A percentile compares a stretch with the other conserved stretches of the same genome.
phyloP scores from a whole-genome alignment of 2,329 filamentous ascomycete species.

The Colletotrichum shisoi region DNA sequence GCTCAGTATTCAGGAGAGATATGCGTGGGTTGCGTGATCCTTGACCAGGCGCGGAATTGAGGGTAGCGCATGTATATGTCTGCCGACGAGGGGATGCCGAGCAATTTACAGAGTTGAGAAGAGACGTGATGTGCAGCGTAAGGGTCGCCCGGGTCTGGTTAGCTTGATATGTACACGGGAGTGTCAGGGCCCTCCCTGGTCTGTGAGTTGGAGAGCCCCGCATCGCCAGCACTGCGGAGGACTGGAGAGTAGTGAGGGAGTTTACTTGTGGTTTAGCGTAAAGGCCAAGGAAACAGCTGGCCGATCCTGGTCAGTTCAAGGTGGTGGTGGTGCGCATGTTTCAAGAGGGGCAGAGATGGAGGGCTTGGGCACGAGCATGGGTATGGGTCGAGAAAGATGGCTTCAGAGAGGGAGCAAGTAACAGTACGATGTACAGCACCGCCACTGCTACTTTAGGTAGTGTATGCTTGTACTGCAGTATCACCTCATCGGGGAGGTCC shows the following conservation, averaged over 20 bases:
- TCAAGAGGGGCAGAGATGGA: conserved; percentile 22
- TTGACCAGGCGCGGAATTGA: background rate
- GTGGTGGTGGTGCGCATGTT: conserved; percentile 24
- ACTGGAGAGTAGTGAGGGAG: background rate
- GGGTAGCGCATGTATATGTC: background rate
- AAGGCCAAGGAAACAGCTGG: conserved; percentile 1
- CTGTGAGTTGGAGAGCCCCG: conserved; percentile 5
- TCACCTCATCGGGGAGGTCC: background rate
- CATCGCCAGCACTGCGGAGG: conserved; percentile 7
- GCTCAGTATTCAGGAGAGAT: background rate
- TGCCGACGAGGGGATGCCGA: background rate
- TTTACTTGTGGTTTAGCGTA: background rate
- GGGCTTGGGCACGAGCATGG: conserved; percentile 14
- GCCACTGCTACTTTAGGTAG: too few relatives aligned
- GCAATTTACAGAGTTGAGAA: background rate
- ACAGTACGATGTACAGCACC: background rate
- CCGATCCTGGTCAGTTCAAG: conserved; percentile 8
- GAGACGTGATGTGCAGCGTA: background rate
- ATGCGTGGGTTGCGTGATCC: background rate
- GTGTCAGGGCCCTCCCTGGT: background rate
- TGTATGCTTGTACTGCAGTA: too few relatives aligned
- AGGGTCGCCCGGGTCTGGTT: background rate
- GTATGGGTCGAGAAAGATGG: background rate
- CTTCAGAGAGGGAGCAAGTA: background rate
- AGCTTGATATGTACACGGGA: conserved; percentile 18